Evolutionary conservation across 225 moss, liverwort and hornwort species (phyloP), one percentile per base, ranked within the genome.

Genomic region (Lunularia cruciata): DNA sequence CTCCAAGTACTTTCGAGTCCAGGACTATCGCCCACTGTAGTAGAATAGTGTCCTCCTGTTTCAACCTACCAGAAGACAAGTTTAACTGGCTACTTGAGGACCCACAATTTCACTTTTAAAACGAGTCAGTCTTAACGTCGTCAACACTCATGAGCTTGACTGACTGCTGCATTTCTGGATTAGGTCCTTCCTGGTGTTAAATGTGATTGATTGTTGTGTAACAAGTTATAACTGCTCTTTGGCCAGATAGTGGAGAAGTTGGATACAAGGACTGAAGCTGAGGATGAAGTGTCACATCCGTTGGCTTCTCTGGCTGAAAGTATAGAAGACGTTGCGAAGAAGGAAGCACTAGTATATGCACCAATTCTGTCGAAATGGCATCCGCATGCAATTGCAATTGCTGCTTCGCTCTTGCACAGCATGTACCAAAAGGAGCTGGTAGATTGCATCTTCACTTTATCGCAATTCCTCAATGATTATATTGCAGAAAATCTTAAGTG

Each of bases 341-440:
- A 84, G 63, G 95, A 96, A 86, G 90, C 88, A 15, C 35, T 46
- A 20, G 65, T 77, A 49, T 96, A 81, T 82, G 83, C 87, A 37
- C 92, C 92, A 52, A 84, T 96, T 57, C 83, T 96, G 13, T 88
- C 87, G 30, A 83, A 81, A 61, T 96, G 95, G 95, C 88, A 96
- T 61, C 90, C 92, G 57, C 86, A 96, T 66, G 87, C 92, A 54
- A 74, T 90, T 53, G 95, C 90, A 26, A 92, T 87, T 39, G 84
- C 90, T 77, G 95, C 92, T 43, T 86, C 88, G 73, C 78, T 89
- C 55, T 67, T 96, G 78, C 95, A 96, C 72, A 79, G 84, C 35
- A 87, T 96, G 7, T 96, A 86, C 65, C 88, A 84, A 33, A 88
- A 87, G 63, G 95, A 96, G 87, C 80, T 96, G 83, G 90, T 91